Evolutionary conservation across 805 yeast genomes (phyloP).

Genomic region (Novakomyces olei): DNA sequence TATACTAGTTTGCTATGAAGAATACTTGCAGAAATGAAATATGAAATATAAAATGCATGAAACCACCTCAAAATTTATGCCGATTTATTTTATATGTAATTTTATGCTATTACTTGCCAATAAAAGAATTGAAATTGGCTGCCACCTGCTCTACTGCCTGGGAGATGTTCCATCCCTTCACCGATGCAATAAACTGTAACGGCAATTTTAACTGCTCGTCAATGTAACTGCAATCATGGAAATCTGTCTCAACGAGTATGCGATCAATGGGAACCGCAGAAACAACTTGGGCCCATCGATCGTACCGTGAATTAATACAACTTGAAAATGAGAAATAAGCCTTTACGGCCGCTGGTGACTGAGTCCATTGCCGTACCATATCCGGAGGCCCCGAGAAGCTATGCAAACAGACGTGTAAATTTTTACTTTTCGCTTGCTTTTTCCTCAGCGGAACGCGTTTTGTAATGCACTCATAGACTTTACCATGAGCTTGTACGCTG

Average conservation of each 20-base stretch:
- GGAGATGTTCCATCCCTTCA: constrained; percentile 9
- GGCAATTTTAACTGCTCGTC: constrained; percentile 7
- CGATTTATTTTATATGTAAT: no score
- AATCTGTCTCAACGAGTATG: constrained; percentile 34
- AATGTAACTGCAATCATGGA: constrained; percentile 15
- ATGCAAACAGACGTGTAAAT: constrained; percentile 37
- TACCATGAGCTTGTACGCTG: constrained; percentile 62
- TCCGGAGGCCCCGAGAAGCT: constrained; percentile 72
- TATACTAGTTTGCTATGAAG: no score
- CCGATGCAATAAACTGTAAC: constrained; percentile 6
- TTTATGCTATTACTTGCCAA: no score
- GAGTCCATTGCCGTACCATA: constrained; percentile 31
- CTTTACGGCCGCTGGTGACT: constrained; percentile 15
- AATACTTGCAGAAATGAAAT: no score
- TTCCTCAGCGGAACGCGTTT: constrained; percentile 3
- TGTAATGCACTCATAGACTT: constrained; percentile 25
- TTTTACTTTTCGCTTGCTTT: constrained; percentile 3
- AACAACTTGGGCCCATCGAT: constrained; percentile 15
- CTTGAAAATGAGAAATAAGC: constrained; percentile 34
- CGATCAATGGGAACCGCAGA: constrained; percentile 17
- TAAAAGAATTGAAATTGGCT: constrained; percentile 6
- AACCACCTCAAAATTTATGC: no score
- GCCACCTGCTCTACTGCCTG: constrained; percentile 7
- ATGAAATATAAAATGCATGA: no score
- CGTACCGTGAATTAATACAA: constrained; percentile 23